These are phyloP conservation scores for Triticum urartu DNA, from an alignment of 176 grass and related monocot genomes.

Conservation along the genomic window DNA sequence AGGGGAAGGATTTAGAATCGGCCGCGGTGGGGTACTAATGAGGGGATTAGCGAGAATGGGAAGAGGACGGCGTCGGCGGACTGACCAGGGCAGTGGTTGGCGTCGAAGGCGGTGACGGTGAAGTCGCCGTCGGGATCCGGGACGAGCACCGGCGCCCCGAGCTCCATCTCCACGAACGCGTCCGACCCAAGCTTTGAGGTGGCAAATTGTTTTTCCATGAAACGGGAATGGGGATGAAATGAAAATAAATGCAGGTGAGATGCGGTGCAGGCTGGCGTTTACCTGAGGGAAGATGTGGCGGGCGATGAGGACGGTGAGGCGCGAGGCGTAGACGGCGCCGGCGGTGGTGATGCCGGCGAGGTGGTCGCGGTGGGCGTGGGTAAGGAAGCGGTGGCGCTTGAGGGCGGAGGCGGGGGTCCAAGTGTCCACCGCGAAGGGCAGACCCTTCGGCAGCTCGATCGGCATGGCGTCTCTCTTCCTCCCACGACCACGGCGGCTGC, in stretches of 20 bases:
- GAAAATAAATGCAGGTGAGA: background rate
- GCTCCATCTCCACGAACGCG: slow-evolving; percentile 57
- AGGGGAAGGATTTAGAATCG: background rate
- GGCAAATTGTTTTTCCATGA: background rate
- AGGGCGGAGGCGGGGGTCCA: slow-evolving; percentile 52
- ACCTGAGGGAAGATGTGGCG: slow-evolving; percentile 52
- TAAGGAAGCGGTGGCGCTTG: slow-evolving; percentile 80
- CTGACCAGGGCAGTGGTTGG: slow-evolving; percentile 73
- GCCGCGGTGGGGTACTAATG: background rate
- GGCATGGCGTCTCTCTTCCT: slow-evolving; percentile 30
- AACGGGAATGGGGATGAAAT: background rate
- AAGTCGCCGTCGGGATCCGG: slow-evolving; percentile 62
- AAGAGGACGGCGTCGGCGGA: background rate
- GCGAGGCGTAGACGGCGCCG: slow-evolving; percentile 54
- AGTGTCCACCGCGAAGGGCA: slow-evolving; percentile 87
- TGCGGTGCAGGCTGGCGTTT: background rate
- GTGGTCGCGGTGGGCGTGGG: slow-evolving; percentile 80
- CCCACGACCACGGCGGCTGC: background rate
- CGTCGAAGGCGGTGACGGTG: slow-evolving; percentile 59
- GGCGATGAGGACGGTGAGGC: slow-evolving; percentile 54
- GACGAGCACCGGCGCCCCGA: slow-evolving; percentile 34
- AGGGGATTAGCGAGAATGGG: background rate
- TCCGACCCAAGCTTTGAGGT: slow-evolving; percentile 38
- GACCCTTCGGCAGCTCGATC: slow-evolving; percentile 64
- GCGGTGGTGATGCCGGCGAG: slow-evolving; percentile 53